These are phyloP conservation scores for Podaxis carcinomalis DNA, from an alignment of 768 basidiomycete species.

Conservation along the genomic window DNA sequence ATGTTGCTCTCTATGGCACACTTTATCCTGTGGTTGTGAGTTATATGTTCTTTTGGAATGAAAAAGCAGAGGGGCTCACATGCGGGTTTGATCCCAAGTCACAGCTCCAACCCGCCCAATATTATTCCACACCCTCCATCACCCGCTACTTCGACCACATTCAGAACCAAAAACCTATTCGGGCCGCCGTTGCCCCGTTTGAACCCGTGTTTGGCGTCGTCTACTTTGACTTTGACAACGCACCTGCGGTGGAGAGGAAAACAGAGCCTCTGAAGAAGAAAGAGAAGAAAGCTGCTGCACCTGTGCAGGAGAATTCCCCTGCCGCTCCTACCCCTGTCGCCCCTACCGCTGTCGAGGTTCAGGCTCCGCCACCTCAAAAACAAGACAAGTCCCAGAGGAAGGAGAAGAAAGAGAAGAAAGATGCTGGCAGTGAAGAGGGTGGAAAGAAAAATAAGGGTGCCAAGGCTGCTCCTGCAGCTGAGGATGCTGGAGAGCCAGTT, in stretches of 20 bases:
- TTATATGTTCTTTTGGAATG: neutral
- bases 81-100: slow-evolving; percentile 37
- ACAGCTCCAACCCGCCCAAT: slow-evolving; percentile 64
- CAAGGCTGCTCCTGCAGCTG: slow-evolving; percentile 38
- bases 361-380: slow-evolving; percentile 14
- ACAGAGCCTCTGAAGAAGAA: slow-evolving; percentile 75
- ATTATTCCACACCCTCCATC: slow-evolving; percentile 75
- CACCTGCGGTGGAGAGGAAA: slow-evolving; percentile 73
- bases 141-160: slow-evolving; percentile 96
- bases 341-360: slow-evolving; percentile 10
- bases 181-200: slow-evolving; percentile 45
- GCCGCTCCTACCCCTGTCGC: slow-evolving; percentile 6
- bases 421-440: slow-evolving; percentile 24
- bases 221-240: slow-evolving; percentile 66
- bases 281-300: slow-evolving; percentile 43
- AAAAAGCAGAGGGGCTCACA: neutral
- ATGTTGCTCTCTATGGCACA: slow-evolving; percentile 87
- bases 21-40: slow-evolving; percentile 80
- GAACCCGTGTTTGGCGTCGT: slow-evolving; percentile 54
- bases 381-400: slow-evolving; percentile 39
- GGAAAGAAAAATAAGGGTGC: slow-evolving; percentile 39
- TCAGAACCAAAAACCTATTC: slow-evolving; percentile 66
- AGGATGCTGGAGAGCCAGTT: slow-evolving; percentile 75
- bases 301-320: slow-evolving; percentile 26
- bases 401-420: slow-evolving; percentile 57